Evolutionary conservation across 768 basidiomycete species (phyloP).

Genomic region (Mycena latifolia): DNA sequence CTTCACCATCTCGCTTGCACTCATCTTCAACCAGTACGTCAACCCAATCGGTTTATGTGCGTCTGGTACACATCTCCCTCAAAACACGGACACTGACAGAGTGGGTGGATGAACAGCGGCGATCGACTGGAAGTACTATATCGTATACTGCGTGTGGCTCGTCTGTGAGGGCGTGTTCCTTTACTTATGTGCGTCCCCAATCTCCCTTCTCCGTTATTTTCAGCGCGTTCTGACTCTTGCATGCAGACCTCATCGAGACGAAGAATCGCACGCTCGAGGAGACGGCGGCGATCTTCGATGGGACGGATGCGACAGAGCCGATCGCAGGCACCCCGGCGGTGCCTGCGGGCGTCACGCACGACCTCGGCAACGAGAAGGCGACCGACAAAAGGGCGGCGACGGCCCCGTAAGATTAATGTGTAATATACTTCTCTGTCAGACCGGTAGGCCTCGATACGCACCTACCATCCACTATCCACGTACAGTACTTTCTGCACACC

Average conservation of each 20-base stretch:
- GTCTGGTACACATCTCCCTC: no score
- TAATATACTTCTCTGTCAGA: no score
- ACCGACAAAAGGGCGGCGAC: no score
- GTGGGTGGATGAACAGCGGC: no score
- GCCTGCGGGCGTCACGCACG: conserved; percentile 37
- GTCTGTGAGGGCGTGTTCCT: not conserved
- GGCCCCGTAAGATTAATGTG: no score
- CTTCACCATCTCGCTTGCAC: conserved; percentile 61
- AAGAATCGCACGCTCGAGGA: conserved; percentile 82
- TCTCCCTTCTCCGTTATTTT: not conserved
- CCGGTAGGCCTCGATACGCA: no score
- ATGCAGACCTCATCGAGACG: conserved; percentile 68
- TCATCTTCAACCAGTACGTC: no score
- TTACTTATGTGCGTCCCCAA: conserved; percentile 60
- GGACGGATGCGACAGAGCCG: conserved; percentile 50
- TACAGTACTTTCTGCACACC: no score
- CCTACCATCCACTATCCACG: no score
- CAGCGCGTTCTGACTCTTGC: not conserved
- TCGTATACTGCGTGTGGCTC: not conserved
- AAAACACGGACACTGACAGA: no score
- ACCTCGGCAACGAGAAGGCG: not conserved
- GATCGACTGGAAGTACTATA: conserved; percentile 14
- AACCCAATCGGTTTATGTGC: conserved; percentile 74
- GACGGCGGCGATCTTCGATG: conserved; percentile 84
- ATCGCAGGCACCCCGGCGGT: conserved; percentile 46